phyloP scores from a whole-genome alignment of 148 eudicot species.

The Talinum fruticosum region DNA sequence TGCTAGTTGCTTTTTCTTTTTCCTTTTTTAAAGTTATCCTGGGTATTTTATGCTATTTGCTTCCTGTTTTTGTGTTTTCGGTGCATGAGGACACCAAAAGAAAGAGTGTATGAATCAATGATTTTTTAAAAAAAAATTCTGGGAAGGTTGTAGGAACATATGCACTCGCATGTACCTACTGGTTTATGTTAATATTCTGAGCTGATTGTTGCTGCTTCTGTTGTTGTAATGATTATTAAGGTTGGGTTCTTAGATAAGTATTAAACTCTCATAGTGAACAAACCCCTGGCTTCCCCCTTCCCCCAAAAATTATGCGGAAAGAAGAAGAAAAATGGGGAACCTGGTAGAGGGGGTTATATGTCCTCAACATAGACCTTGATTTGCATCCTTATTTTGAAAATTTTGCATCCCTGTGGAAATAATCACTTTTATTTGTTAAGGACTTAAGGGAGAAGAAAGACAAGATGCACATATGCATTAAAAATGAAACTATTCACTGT shows the following conservation, averaged over 20 bases:
- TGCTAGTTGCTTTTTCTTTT: too few relatives aligned
- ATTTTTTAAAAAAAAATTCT: constrained; percentile 1
- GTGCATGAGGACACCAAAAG: not conserved
- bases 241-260: not conserved
- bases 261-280: not conserved
- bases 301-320: too few relatives aligned
- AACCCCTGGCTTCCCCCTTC: not conserved
- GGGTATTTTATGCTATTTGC: too few relatives aligned
- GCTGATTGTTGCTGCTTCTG: not conserved
- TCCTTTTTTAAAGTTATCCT: too few relatives aligned
- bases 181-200: not conserved
- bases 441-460: constrained; percentile 10
- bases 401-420: not conserved
- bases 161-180: not conserved
- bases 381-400: not conserved
- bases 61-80: too few relatives aligned
- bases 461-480: constrained; percentile 7
- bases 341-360: too few relatives aligned
- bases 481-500: not conserved
- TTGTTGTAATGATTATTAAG: too few relatives aligned
- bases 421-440: not conserved
- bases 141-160: not conserved
- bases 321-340: too few relatives aligned
- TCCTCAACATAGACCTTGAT: not conserved
- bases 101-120: not conserved